Base-by-base conservation (phyloP, 176 grass and related monocot species). In the Eragrostis nindensis region DNA sequence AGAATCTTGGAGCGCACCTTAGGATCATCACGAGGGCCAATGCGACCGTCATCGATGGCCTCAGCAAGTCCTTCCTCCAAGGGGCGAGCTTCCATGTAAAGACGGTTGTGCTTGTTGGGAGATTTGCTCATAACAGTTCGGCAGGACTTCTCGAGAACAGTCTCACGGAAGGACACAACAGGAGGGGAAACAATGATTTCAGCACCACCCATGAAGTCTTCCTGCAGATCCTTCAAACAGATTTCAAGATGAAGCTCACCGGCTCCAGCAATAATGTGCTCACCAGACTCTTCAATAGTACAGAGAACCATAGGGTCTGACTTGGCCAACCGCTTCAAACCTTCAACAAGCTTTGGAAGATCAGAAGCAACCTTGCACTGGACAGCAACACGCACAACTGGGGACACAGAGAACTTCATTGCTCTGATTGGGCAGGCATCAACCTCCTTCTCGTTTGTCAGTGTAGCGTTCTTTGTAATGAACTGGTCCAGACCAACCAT, bases 381-480 rank as follows among this genome's bases (percentile, higher is more conserved):
- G 40, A 95, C 90, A 59, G 90, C 93, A 65, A 95, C 87, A 84
- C 93, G 87, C 62, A 95, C 90, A 29, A 92, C 87, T 74, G 87
- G 93, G 38, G 90, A 95, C n/a, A 95, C 90, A 22, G 90, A 95
- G 52, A 95, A 95, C 49, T 95, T 97, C 93, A 97, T 97, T 40
- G 93, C 93, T 84, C 88, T 91, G 17, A 97, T 92, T 12, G 93
- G 90, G 76, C 80, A 89, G 9, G 90, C 93, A 84, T 92, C 87
- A 22, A 71, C 61, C 66, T 96, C 93, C 79, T 92, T 92, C 71
- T 92, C 93, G 5, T 88, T 88, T 25, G 90, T 96, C 18, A 96
- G 62, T 63, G 90, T 96, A 36, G 93, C 90, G 60, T 90, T 96
- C 84, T 96, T 96, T 11, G 87, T 96, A 62, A 96, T 96, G 55